Percentiles rank a stretch among this genome's conserved stretches.
Evolutionary conservation across 352 stramenopile species (phyloP).

Genomic region (Albugo candida): DNA sequence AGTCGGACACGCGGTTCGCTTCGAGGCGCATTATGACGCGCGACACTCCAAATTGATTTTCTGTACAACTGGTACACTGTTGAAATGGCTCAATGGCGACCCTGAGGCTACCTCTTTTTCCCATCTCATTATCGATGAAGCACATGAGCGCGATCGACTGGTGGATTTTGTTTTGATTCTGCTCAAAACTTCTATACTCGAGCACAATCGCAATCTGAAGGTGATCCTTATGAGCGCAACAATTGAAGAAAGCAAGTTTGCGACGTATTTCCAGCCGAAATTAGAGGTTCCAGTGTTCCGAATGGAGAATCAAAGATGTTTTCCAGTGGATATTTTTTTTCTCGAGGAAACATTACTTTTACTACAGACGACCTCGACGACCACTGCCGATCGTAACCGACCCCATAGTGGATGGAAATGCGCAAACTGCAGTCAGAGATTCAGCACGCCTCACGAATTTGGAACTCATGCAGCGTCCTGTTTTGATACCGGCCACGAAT

Average conservation of each 20-base stretch:
- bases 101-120: constrained; percentile 65
- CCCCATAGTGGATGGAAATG: constrained; percentile 25
- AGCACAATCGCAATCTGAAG: constrained; percentile 22
- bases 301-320: constrained; percentile 70
- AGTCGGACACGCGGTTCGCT: constrained; percentile 85
- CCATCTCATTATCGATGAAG: constrained; percentile 92
- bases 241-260: constrained; percentile 87
- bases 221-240: constrained; percentile 93
- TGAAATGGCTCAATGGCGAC: constrained; percentile 72
- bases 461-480: constrained; percentile 73
- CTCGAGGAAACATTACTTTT: constrained; percentile 71
- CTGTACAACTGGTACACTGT: constrained; percentile 90
- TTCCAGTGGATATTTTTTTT: constrained; percentile 84
- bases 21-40: constrained; percentile 65
- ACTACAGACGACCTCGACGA: constrained; percentile 8
- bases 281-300: constrained; percentile 11
- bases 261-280: constrained; percentile 80
- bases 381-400: neutral
- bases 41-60: constrained; percentile 88
- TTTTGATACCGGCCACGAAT: constrained; percentile 11
- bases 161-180: constrained; percentile 93
- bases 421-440: constrained; percentile 61
- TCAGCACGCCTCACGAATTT: constrained; percentile 69
- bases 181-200: constrained; percentile 74
- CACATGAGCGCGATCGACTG: constrained; percentile 89